Evolutionary conservation across 805 yeast genomes (phyloP).

Genomic region (Ogataea zsoltii): DNA sequence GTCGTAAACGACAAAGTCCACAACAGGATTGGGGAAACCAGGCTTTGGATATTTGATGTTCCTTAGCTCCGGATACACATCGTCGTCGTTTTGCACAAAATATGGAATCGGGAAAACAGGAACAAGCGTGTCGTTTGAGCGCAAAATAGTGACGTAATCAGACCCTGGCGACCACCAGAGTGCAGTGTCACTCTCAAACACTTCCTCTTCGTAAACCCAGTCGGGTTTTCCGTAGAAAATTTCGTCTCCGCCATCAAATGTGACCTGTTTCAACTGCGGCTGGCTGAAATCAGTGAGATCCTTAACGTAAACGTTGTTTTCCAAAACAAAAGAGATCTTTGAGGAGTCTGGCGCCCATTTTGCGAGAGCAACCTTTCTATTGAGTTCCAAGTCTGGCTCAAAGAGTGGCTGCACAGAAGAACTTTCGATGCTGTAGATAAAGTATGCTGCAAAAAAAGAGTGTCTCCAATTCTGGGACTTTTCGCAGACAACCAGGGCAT

Average conservation of each 20-base stretch:
- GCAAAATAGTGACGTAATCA: slow-evolving; percentile 58
- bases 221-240: slow-evolving; percentile 88
- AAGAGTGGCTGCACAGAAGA: slow-evolving; percentile 26
- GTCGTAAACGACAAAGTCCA: slow-evolving; percentile 51
- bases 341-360: slow-evolving; percentile 75
- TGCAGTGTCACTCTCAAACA: slow-evolving; percentile 65
- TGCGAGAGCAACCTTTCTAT: slow-evolving; percentile 46
- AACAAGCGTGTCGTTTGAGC: slow-evolving; percentile 73
- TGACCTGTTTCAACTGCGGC: slow-evolving; percentile 42
- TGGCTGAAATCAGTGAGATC: slow-evolving; percentile 28
- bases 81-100: slow-evolving; percentile 53
- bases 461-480: slow-evolving; percentile 71
- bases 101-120: slow-evolving; percentile 74
- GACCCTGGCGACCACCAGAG: slow-evolving; percentile 89
- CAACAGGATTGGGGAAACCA: slow-evolving; percentile 73
- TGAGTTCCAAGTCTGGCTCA: slow-evolving; percentile 21
- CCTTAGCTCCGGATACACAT: slow-evolving; percentile 59
- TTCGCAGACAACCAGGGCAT: slow-evolving; percentile 61
- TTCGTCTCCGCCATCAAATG: slow-evolving; percentile 67
- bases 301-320: slow-evolving; percentile 68
- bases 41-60: slow-evolving; percentile 82
- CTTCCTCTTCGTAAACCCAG: slow-evolving; percentile 95
- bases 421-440: slow-evolving; percentile 52
- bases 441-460: slow-evolving; percentile 63
- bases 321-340: slow-evolving; percentile 62